A percentile compares a stretch with the other conserved stretches of the same genome.
Conservation (phyloP, 75 land plant genomes). For the Sequoia sempervirens region DNA sequence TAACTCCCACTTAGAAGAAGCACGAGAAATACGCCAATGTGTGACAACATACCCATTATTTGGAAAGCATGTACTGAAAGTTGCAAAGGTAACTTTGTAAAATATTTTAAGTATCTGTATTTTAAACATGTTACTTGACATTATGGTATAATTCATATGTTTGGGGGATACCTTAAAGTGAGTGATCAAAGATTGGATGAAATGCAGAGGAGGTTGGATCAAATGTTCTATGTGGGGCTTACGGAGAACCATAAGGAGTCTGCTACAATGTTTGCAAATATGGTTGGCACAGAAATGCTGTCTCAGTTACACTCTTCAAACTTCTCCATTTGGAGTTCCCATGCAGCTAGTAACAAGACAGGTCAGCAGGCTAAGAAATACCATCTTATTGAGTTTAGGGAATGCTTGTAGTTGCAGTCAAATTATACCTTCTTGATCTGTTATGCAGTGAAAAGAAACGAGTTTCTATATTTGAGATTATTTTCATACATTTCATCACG, state of each 20-base stretch:
- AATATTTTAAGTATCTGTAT: neutral
- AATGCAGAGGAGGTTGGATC: conserved; percentile 75
- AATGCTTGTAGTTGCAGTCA: neutral
- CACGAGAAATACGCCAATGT: conserved; percentile 73
- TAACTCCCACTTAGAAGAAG: conserved; percentile 54
- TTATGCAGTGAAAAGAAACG: neutral
- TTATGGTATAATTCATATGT: neutral
- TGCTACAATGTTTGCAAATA: conserved; percentile 69
- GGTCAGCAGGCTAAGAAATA: conserved; percentile 16
- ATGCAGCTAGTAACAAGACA: conserved; percentile 22
- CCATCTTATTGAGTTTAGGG: neutral
- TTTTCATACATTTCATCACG: neutral
- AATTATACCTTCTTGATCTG: conserved; percentile 14
- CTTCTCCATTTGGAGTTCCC: conserved; percentile 1
- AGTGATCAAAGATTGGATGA: neutral
- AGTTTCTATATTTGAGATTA: neutral
- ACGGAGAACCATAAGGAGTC: conserved; percentile 86
- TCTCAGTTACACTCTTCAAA: conserved; percentile 36
- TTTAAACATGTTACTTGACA: neutral
- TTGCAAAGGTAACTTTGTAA: conserved; percentile 60
- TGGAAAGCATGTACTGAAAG: conserved; percentile 63
- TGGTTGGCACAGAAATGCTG: conserved; percentile 78
- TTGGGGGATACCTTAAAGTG: neutral
- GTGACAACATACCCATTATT: conserved; percentile 46
- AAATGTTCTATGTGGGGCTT: conserved; percentile 90